Evolutionary conservation across 2,329 filamentous ascomycete species (phyloP).

Genomic region (Chaetomiaceae sp.): DNA sequence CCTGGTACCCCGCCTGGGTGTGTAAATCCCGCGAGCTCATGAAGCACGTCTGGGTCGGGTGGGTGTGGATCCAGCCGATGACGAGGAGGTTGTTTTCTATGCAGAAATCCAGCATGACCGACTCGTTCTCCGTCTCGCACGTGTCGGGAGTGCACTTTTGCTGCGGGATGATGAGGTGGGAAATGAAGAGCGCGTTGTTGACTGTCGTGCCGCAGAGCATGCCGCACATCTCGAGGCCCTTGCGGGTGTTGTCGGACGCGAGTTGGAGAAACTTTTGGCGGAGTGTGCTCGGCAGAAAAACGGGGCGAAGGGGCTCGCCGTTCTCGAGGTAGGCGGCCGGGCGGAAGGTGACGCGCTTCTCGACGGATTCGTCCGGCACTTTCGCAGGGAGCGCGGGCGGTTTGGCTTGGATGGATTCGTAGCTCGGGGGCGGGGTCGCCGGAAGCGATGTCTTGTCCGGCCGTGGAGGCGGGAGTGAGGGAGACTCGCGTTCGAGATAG

Average conservation of each 20-base stretch:
- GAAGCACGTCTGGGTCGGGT: slow-evolving; percentile 94
- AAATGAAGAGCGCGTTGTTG: slow-evolving; percentile 90
- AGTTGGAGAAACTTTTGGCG: slow-evolving; percentile 69
- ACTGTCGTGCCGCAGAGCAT: slow-evolving; percentile 88
- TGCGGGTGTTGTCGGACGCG: slow-evolving; percentile 70
- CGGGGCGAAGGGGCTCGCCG: slow-evolving; percentile 76
- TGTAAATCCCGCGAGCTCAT: slow-evolving; percentile 94
- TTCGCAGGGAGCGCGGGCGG: slow-evolving; percentile 33
- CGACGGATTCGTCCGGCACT: slow-evolving; percentile 30
- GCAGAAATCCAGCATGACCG: slow-evolving; percentile 82
- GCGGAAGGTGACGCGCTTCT: slow-evolving; percentile 69
- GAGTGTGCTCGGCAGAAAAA: slow-evolving; percentile 78
- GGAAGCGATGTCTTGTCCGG: slow-evolving; percentile 31
- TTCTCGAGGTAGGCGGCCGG: slow-evolving; percentile 87
- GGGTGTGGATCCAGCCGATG: slow-evolving; percentile 96
- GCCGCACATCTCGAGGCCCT: slow-evolving; percentile 89
- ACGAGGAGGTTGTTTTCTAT: slow-evolving; percentile 78
- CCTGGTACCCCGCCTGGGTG: slow-evolving; percentile 89
- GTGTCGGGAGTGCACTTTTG: slow-evolving; percentile 89
- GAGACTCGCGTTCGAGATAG: background rate
- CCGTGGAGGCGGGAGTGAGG: slow-evolving; percentile 27
- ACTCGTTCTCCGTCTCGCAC: slow-evolving; percentile 88
- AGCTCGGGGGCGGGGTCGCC: slow-evolving; percentile 20
- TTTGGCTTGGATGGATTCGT: slow-evolving; percentile 26
- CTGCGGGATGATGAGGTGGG: slow-evolving; percentile 81